Conservation (phyloP, 2,329 filamentous ascomycete species). For the Beauveria pseudobassiana region DNA sequence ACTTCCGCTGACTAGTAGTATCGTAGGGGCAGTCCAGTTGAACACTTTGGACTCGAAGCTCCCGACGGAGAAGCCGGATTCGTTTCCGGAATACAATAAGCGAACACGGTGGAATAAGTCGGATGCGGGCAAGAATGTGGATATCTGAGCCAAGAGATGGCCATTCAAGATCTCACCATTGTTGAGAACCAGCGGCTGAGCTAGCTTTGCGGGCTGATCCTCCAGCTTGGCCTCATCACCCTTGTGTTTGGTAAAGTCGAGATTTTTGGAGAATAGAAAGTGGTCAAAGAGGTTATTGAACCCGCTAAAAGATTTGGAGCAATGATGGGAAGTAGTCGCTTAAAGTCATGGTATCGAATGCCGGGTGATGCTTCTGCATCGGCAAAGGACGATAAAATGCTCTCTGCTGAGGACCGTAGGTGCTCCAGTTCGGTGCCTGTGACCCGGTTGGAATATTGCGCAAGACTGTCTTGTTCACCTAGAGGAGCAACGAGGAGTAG, state of each 20-base stretch:
- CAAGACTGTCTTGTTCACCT: conserved; percentile 55
- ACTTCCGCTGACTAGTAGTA: conserved; percentile 61
- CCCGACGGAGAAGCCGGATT: conserved; percentile 69
- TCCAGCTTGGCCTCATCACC: conserved; percentile 18
- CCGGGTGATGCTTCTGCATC: conserved; percentile 56
- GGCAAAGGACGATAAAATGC: conserved; percentile 58
- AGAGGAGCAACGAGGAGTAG: conserved; percentile 60
- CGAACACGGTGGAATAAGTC: conserved; percentile 59
- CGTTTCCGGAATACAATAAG: conserved; percentile 61
- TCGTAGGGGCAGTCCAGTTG: conserved; percentile 69
- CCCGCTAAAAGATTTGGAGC: conserved; percentile 59
- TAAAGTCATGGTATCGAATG: conserved; percentile 55
- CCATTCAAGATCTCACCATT: conserved; percentile 56
- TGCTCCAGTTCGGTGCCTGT: conserved; percentile 47
- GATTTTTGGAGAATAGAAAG: conserved; percentile 66
- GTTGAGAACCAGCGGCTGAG: conserved; percentile 43
- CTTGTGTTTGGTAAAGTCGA: conserved; percentile 55
- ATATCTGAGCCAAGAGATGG: conserved; percentile 60
- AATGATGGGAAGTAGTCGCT: conserved; percentile 48
- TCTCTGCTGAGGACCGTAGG: conserved; percentile 55
- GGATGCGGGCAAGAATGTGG: conserved; percentile 61
- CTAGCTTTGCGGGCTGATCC: conserved; percentile 18
- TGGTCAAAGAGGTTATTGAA: conserved; percentile 65
- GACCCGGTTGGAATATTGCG: conserved; percentile 51
- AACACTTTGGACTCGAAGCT: conserved; percentile 69